Evolutionary conservation across 2,329 filamentous ascomycete genomes (phyloP).

Genomic region (Coniella vitis): DNA sequence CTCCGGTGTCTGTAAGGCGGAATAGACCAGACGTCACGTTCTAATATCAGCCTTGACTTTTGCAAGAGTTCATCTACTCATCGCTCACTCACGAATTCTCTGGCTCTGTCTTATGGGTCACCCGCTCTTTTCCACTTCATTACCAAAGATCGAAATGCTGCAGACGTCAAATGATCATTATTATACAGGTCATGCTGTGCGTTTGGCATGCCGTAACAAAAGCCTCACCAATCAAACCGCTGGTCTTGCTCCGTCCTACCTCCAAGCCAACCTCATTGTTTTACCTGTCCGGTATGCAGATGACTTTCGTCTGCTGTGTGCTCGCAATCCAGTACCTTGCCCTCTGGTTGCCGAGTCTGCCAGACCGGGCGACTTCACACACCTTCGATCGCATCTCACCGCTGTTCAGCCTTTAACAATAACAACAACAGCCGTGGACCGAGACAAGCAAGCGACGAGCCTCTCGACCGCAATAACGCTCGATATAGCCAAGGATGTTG

Average conservation of each 20-base stretch:
- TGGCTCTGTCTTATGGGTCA: too few species aligned
- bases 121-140: too few species aligned
- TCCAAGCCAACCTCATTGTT: conserved; percentile 58
- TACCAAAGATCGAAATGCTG: neutral
- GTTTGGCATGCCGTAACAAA: conserved; percentile 36
- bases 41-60: too few species aligned
- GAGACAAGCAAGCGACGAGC: neutral
- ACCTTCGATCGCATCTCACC: conserved; percentile 25
- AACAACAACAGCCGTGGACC: too few species aligned
- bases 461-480: conserved; percentile 12
- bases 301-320: conserved; percentile 53
- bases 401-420: conserved; percentile 14
- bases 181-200: conserved; percentile 32
- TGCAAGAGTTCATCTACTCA: too few species aligned
- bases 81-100: too few species aligned
- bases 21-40: too few species aligned
- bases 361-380: conserved; percentile 30
- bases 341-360: conserved; percentile 50
- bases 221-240: conserved; percentile 39
- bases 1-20: too few species aligned
- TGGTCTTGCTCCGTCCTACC: conserved; percentile 45
- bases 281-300: conserved; percentile 48
- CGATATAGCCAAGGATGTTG: conserved; percentile 35
- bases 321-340: conserved; percentile 56
- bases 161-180: neutral